Conservation (phyloP, 73 alveolate genomes). For the Paramecium biaurelia region DNA sequence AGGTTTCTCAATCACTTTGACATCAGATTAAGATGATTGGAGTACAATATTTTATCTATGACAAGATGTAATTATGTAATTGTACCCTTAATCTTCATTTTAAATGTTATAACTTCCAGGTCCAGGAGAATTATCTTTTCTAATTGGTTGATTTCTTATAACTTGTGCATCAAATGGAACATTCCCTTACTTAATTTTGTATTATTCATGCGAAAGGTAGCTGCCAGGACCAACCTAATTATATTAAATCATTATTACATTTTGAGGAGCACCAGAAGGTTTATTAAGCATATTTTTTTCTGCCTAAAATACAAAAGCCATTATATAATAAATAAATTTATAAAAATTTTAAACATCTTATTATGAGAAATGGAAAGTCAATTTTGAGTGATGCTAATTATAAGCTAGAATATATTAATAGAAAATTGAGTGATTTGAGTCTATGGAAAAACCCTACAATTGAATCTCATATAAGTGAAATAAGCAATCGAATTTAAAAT, state of each 20-base stretch:
- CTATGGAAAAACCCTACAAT: neutral
- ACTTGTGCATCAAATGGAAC: conserved; percentile 6
- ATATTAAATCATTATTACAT: neutral
- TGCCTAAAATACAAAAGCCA: neutral
- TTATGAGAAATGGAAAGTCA: neutral
- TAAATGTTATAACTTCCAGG: neutral
- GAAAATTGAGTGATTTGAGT: neutral
- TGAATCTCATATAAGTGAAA: neutral
- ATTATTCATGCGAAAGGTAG: neutral
- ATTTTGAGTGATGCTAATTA: neutral
- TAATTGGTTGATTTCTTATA: neutral
- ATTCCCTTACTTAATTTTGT: neutral
- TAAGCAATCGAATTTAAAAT: neutral
- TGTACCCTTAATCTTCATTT: neutral
- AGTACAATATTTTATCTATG: neutral
- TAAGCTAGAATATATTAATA: neutral
- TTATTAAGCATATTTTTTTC: neutral
- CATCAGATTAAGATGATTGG: neutral
- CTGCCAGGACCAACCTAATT: conserved; percentile 11
- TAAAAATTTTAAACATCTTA: neutral
- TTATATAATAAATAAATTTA: neutral
- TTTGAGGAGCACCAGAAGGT: neutral
- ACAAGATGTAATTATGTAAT: neutral
- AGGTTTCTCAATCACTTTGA: neutral
- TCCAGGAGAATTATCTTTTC: neutral